Conservation (phyloP, 2,329 filamentous ascomycete genomes). For the Curvularia hawaiiensis region DNA sequence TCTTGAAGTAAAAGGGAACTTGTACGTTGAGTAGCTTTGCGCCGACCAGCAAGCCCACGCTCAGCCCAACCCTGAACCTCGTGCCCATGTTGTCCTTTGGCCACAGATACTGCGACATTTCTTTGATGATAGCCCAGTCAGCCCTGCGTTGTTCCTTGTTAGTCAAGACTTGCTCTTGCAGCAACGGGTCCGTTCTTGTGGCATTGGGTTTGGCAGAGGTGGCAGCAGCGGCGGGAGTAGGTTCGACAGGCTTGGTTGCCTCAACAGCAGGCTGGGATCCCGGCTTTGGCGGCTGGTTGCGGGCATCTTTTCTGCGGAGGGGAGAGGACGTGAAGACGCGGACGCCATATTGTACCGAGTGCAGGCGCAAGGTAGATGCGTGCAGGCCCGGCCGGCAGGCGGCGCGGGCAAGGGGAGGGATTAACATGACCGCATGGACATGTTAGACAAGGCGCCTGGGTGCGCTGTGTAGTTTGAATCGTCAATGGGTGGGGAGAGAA, state of each 20-base stretch:
- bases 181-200: slow-evolving; percentile 52
- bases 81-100: slow-evolving; percentile 85
- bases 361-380: slow-evolving; percentile 24
- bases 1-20: slow-evolving; percentile 99
- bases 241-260: slow-evolving; percentile 28
- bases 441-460: slow-evolving; percentile 19
- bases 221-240: slow-evolving; percentile 18
- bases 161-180: slow-evolving; percentile 67
- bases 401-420: slow-evolving; percentile 44
- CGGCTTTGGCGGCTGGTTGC: slow-evolving; percentile 38
- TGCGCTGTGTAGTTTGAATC: slow-evolving; percentile 11
- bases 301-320: slow-evolving; percentile 52
- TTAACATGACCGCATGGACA: slow-evolving; percentile 41
- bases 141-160: slow-evolving; percentile 91
- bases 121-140: slow-evolving; percentile 98
- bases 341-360: slow-evolving; percentile 26
- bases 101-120: slow-evolving; percentile 97
- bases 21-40: slow-evolving; percentile 95
- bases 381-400: slow-evolving; percentile 36
- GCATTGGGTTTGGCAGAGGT: slow-evolving; percentile 26
- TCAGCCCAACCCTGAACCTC: slow-evolving; percentile 81
- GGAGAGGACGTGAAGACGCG: slow-evolving; percentile 53
- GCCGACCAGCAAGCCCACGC: slow-evolving; percentile 81
- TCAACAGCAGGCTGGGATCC: slow-evolving; percentile 30
- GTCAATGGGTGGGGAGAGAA: not conserved